These are phyloP conservation scores for Sicyos edulis DNA, from an alignment of 306 rosid genomes.

Conservation along the genomic window DNA sequence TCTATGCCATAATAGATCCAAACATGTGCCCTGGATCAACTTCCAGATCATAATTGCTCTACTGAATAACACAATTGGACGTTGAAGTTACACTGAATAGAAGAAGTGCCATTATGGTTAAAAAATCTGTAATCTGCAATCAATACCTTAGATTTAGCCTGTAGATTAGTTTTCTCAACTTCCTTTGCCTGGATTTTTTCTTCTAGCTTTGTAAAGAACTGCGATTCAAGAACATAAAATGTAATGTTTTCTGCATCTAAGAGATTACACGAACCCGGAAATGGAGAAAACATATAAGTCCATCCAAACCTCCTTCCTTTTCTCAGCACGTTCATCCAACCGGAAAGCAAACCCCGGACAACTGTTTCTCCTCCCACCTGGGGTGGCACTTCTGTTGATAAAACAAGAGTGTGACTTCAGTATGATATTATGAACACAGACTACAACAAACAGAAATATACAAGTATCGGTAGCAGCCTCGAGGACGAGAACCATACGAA, in stretches of 20 bases:
- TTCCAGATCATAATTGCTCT: no score
- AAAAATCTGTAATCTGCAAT: not conserved
- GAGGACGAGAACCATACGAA: constrained; percentile 53
- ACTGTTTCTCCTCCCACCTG: constrained; percentile 40
- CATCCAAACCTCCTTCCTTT: constrained; percentile 73
- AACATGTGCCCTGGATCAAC: no score
- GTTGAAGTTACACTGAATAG: not conserved
- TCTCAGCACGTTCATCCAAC: constrained; percentile 91
- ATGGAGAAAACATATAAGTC: constrained; percentile 3
- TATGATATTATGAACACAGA: constrained; percentile 13
- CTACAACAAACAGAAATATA: constrained; percentile 4
- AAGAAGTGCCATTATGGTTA: not conserved
- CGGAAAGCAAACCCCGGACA: constrained; percentile 67
- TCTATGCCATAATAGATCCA: no score
- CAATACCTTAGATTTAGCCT: constrained; percentile 79
- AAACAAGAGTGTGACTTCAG: not conserved
- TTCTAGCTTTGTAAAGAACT: constrained; percentile 90
- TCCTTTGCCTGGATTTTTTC: constrained; percentile 91
- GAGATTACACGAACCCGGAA: constrained; percentile 12
- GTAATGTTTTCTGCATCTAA: not conserved
- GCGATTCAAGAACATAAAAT: constrained; percentile 23
- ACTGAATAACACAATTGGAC: no score
- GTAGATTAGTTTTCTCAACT: constrained; percentile 64
- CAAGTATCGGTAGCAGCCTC: constrained; percentile 2
- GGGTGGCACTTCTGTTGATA: constrained; percentile 45